Base-by-base conservation (phyloP, 352 stramenopile genomes). In the Thalassiosira ordinaria region DNA sequence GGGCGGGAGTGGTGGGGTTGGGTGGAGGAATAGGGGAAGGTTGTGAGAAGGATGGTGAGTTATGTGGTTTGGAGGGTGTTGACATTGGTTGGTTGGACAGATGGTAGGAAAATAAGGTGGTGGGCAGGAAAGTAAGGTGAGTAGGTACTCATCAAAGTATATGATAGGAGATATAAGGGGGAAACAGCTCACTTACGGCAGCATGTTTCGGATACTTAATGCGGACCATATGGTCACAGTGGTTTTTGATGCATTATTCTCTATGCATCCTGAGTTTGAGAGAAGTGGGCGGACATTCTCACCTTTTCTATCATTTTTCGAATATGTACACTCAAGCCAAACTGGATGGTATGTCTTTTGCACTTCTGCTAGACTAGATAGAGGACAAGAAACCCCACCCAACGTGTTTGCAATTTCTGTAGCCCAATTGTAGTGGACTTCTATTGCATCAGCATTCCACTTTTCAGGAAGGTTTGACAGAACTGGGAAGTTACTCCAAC, bases 181-280 rank as follows among this genome's bases (percentile, higher is more conserved):
- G 8, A 63, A 46, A 44, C 13, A 44, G 35, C 6, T 13, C 35
- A 63, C 53, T 46, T 63, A 39, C 31, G 87, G 85, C 39, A 91
- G 52, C 75, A 91, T 82, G 56, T 92, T 91, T 55, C 80, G 44
- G 3, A 91, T 61, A 24, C 79, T 89, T 18, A 90, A 27, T n/a
- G 71, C 59, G 24, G 77, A 75, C 67, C 89, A 87, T 14, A 92
- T 57, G 35, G 73, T 78, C 5, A 92, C 51, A 29, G 67, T 68
- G 46, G 31, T 80, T 20, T 11, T 41, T 31, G 9, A 60, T 55
- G 61, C 31, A 35, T 37, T 9, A 33, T 16, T 33, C 18, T 27
- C 16, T n/a, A 41, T 16, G 1, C n/a, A n/a, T n/a, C n/a, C n/a
- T n/a, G n/a, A n/a, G n/a, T 65, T 33, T 57, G 2, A 7, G 11